phyloP scores from a whole-genome alignment of 257 asterid species.

The Ocimum tenuiflorum region DNA sequence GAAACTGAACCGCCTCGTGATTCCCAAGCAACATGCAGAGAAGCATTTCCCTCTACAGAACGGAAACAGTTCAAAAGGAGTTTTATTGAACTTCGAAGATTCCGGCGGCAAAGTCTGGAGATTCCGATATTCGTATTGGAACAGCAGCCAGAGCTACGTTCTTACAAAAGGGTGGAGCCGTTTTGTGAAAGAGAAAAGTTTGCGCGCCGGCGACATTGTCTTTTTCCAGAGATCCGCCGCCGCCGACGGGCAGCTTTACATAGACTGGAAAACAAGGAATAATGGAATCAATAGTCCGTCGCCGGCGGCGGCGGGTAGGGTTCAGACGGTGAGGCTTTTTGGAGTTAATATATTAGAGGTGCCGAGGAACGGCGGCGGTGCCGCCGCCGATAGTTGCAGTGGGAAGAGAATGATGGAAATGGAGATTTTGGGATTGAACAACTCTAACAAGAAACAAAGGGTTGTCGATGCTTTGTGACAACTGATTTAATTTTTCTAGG shows the following conservation, averaged over 20 bases:
- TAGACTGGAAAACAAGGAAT: constrained; percentile 46
- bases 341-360: constrained; percentile 61
- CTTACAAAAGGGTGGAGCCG: constrained; percentile 90
- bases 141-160: constrained; percentile 46
- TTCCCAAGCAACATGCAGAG: constrained; percentile 77
- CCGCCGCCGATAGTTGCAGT: constrained; percentile 25
- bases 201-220: constrained; percentile 70
- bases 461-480: constrained; percentile 60
- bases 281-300: not conserved
- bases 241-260: constrained; percentile 52
- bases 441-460: constrained; percentile 59
- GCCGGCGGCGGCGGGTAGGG: not conserved
- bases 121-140: constrained; percentile 81
- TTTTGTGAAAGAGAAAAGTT: constrained; percentile 67
- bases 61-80: constrained; percentile 45
- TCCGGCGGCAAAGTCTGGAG: constrained; percentile 58
- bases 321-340: constrained; percentile 43
- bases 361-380: constrained; percentile 13
- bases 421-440: constrained; percentile 44
- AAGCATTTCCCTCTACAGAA: constrained; percentile 57
- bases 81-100: constrained; percentile 62
- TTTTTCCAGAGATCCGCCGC: constrained; percentile 48
- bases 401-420: constrained; percentile 58
- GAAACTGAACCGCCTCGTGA: constrained; percentile 59
- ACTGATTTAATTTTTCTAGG: not conserved